Evolutionary conservation across 768 basidiomycete genomes (phyloP).

Genomic region (Daedaleopsis nitida): DNA sequence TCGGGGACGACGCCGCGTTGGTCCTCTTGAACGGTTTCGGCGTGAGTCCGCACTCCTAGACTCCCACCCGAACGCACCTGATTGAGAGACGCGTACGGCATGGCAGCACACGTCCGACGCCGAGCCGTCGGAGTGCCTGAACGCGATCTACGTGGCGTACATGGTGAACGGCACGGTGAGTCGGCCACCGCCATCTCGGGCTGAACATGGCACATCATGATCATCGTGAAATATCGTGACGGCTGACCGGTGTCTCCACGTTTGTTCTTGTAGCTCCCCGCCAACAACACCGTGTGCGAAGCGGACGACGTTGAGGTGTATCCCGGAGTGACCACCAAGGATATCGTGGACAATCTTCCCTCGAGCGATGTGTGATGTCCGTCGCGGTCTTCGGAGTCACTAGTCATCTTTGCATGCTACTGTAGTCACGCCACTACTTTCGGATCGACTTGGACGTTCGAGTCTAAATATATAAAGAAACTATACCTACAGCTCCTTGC

Average conservation of each 20-base stretch:
- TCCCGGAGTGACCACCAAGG: not conserved
- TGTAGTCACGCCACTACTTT: no score
- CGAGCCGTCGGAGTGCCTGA: slow-evolving; percentile 11
- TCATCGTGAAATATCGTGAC: no score
- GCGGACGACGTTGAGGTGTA: not conserved
- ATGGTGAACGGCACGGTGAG: slow-evolving; percentile 10
- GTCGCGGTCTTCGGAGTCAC: no score
- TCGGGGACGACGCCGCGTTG: slow-evolving; percentile 15
- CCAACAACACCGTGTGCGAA: not conserved
- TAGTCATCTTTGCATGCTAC: no score
- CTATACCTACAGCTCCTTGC: no score
- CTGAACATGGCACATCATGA: no score
- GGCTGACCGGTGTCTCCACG: no score
- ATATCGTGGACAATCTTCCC: not conserved
- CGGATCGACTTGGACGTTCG: no score
- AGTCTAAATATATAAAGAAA: no score
- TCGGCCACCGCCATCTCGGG: no score
- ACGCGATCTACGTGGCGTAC: not conserved
- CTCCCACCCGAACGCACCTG: no score
- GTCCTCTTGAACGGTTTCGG: slow-evolving; percentile 17
- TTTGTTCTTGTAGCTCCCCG: not conserved
- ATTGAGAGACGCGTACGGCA: not conserved
- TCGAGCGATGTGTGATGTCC: not conserved
- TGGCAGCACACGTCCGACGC: slow-evolving; percentile 9
- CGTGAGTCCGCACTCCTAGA: not conserved